Conservation (phyloP, 345 rosid genomes). For the Euphorbia peplus region DNA sequence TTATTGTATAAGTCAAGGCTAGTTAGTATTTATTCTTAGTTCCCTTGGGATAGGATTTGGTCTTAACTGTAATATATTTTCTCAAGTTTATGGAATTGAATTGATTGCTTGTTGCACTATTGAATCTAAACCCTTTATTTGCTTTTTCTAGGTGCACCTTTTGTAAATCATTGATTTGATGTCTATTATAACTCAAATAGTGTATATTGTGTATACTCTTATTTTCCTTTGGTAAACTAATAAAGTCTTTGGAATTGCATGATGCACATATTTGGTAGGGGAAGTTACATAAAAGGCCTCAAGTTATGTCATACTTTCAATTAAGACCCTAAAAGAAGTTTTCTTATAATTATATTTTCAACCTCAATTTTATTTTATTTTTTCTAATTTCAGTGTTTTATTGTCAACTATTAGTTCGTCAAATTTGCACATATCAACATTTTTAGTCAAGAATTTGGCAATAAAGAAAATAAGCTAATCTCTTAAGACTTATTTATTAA, state of each 20-base stretch:
- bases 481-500: too few species aligned
- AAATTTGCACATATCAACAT: neutral
- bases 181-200: neutral
- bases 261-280: neutral
- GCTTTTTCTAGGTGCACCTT: neutral
- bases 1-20: neutral
- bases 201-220: neutral
- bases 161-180: neutral
- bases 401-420: neutral
- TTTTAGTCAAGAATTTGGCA: neutral
- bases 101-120: too few species aligned
- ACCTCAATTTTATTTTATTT: too few species aligned
- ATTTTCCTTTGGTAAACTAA: neutral
- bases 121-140: too few species aligned
- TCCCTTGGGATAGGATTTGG: neutral
- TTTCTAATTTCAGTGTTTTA: neutral
- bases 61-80: too few species aligned
- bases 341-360: neutral
- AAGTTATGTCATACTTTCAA: neutral
- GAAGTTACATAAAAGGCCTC: neutral
- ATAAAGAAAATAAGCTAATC: neutral
- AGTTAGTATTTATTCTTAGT: neutral
- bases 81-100: neutral
- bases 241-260: neutral
- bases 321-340: too few species aligned